phyloP scores from a whole-genome alignment of 2,329 filamentous ascomycete genomes.

The Dendrostoma leiphaemia region DNA sequence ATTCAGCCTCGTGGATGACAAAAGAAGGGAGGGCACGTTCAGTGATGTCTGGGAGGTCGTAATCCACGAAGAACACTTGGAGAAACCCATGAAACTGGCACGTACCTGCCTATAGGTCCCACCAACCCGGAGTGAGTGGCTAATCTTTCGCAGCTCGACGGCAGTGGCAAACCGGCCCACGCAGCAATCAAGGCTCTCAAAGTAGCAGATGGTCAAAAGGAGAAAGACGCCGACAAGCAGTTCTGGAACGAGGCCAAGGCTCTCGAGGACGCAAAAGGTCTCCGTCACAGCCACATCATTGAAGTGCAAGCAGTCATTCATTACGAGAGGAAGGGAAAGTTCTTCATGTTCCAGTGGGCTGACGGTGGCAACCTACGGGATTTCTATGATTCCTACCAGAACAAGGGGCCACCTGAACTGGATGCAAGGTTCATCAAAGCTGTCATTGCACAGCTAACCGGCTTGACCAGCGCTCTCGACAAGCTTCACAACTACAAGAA shows the following conservation, averaged over 20 bases:
- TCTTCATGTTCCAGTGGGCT: constrained; percentile 6
- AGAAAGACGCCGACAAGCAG: too few relatives aligned
- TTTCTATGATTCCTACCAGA: too few relatives aligned
- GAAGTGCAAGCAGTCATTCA: not conserved
- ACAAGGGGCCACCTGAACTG: not conserved
- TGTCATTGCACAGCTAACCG: not conserved
- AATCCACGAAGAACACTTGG: constrained; percentile 2
- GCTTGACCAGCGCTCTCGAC: not conserved
- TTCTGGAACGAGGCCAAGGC: not conserved
- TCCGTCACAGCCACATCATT: not conserved
- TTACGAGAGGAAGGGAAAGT: not conserved
- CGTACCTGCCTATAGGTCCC: too few relatives aligned
- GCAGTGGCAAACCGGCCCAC: not conserved
- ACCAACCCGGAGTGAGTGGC: too few relatives aligned
- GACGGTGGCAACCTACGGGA: constrained; percentile 1
- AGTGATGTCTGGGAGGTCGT: not conserved
- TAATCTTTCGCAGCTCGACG: not conserved
- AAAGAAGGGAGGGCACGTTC: not conserved
- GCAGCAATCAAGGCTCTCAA: not conserved
- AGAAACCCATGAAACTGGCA: not conserved
- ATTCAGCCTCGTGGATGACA: not conserved
- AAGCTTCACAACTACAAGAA: not conserved
- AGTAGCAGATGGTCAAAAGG: not conserved
- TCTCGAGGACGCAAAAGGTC: not conserved
- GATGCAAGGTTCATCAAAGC: not conserved